Evolutionary conservation across 2,329 filamentous ascomycete species (phyloP), one percentile per base, ranked within the genome.

Genomic region (Capronia americana): DNA sequence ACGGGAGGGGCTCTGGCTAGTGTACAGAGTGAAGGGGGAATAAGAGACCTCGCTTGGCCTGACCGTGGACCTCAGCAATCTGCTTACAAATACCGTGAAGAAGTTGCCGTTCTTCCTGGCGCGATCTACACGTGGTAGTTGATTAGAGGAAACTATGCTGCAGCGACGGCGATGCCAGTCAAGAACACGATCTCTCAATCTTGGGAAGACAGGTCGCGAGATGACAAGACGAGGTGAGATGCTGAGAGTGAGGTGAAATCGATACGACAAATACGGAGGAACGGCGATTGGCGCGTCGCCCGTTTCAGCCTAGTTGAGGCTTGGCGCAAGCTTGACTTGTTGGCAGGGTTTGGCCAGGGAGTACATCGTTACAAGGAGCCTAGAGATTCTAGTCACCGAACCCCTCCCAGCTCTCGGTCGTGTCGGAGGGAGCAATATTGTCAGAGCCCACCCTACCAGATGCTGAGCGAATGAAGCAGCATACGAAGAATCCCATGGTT

Each of bases 401-500:
- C 32, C 81, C 78, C 64, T 77, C 75, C 80, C 81, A 81, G 73
- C 80, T 79, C 24, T 81, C 80, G 5, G 14, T 17, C 5, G 34
- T 44, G 4, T 79, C 77, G 2, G 74, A 70, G 23, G 73, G 68
- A 23, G 12, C 30, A 44, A 20, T 63, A 67, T 23, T 69, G 64
- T 32, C 53, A 61, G 41, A 65, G 32, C 20, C 38, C 6, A 6
- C 38, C 20, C 38, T n/a, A n/a, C 5, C 50, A 61, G 46, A 64
- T 44, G 12, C 56, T 57, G 24, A 66, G 86, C 91, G 83, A 2
- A 92, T 85, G 78, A 99, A 97, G 0, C 86, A 92, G n/a, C 88
- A 92, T 23, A 97, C 91, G 73, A 99, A 99, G 79, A 99, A 98
- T 0, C 95, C 94, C 86, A 97, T 97, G 0, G 93, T 91, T 0